Conservation (phyloP, 2,329 filamentous ascomycete species). For the Aspergillus bombycis region DNA sequence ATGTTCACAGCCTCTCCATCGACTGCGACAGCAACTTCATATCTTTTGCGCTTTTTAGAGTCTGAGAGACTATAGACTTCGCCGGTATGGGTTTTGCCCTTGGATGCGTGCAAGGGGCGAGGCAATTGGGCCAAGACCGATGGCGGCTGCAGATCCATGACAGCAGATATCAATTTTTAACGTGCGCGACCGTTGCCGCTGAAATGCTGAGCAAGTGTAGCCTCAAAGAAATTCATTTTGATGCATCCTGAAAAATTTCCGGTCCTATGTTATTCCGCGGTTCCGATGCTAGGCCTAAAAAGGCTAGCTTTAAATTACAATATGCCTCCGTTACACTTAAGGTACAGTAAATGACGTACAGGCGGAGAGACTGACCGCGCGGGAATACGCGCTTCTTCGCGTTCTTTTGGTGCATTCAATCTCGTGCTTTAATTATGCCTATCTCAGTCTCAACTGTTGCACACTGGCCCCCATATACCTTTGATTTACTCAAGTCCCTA, state of each 20-base stretch:
- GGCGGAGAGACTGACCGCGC: conserved; percentile 11
- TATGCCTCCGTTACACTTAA: background rate
- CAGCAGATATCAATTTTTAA: conserved; percentile 7
- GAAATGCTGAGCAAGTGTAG: conserved; percentile 2
- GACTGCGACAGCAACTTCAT: conserved; percentile 62
- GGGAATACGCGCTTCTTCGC: conserved; percentile 26
- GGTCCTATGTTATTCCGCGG: conserved; percentile 33
- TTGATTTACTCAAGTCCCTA: background rate
- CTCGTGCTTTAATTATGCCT: conserved; percentile 17
- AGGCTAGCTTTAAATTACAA: background rate
- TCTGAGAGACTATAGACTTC: conserved; percentile 58
- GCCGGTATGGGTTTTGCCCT: conserved; percentile 45
- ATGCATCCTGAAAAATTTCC: conserved; percentile 41
- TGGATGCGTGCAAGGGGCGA: conserved; percentile 44
- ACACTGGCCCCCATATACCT: background rate
- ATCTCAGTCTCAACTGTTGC: background rate
- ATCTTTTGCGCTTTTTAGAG: conserved; percentile 63
- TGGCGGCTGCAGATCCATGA: conserved; percentile 50
- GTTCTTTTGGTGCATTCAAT: conserved; percentile 17
- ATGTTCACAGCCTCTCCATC: conserved; percentile 66
- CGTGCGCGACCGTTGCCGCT: conserved; percentile 19
- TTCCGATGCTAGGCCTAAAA: conserved; percentile 7
- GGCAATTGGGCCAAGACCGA: conserved; percentile 51
- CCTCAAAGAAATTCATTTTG: conserved; percentile 23
- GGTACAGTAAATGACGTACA: conserved; percentile 23